Percentiles rank a stretch among this genome's conserved stretches.
Conservation (phyloP, 352 stramenopile genomes). For the Thraustochytrium striatum region DNA sequence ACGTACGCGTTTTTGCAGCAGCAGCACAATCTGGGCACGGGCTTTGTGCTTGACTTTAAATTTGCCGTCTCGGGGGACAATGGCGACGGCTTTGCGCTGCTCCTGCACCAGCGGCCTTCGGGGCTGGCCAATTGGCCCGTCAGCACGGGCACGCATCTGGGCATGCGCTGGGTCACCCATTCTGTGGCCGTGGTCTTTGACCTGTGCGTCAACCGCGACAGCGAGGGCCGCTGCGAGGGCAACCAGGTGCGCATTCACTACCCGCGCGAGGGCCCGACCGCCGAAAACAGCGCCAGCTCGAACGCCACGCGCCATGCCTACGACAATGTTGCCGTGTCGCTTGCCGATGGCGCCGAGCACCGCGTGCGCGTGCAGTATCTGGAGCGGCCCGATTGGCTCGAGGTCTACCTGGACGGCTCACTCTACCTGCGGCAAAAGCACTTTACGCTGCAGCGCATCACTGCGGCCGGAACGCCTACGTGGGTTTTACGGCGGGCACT, state of each 20-base stretch:
- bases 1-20: neutral
- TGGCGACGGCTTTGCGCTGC: slow-evolving; percentile 22
- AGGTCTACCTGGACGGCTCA: slow-evolving; percentile 22
- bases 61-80: neutral
- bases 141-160: neutral
- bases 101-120: neutral
- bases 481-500: slow-evolving; percentile 22
- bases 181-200: slow-evolving; percentile 37
- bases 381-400: slow-evolving; percentile 20
- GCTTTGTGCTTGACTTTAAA: neutral
- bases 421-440: slow-evolving; percentile 18
- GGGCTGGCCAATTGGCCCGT: neutral
- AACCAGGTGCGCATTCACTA: slow-evolving; percentile 25
- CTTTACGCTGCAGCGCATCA: slow-evolving; percentile 10
- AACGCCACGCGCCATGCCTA: slow-evolving; percentile 1
- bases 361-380: neutral
- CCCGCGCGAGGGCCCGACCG: neutral
- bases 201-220: slow-evolving; percentile 14
- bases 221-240: neutral
- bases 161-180: neutral
- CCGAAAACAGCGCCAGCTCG: neutral
- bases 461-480: slow-evolving; percentile 7
- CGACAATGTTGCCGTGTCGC: neutral
- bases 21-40: slow-evolving; percentile 14
- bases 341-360: neutral